A percentile compares a stretch with the other conserved stretches of the same genome.
These are phyloP conservation scores for Eremochloa ophiuroides DNA, from an alignment of 176 grass and related monocot genomes.

Conservation along the genomic window DNA sequence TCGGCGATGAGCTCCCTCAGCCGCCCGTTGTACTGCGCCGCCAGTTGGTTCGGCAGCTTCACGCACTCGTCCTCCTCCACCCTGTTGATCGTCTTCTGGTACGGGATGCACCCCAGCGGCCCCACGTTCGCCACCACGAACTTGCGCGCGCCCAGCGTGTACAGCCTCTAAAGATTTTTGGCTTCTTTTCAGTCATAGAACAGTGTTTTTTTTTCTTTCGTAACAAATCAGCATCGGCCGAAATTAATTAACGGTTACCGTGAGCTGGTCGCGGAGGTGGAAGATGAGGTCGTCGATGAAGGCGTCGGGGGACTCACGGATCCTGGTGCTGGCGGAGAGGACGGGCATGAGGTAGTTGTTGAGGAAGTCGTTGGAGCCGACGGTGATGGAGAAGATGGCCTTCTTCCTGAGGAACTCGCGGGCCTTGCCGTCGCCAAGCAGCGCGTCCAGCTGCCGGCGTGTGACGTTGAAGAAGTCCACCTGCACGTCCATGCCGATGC, in stretches of 20 bases:
- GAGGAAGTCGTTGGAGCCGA: constrained; percentile 92
- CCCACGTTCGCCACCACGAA: constrained; percentile 89
- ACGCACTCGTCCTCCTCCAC: constrained; percentile 56
- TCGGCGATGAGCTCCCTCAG: constrained; percentile 60
- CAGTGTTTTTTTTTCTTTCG: too few relatives aligned
- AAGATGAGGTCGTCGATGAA: constrained; percentile 68
- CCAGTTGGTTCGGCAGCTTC: constrained; percentile 76
- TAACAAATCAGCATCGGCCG: too few relatives aligned
- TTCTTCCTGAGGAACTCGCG: constrained; percentile 30
- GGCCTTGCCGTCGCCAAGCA: constrained; percentile 54
- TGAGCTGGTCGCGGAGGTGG: constrained; percentile 70
- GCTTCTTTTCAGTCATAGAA: too few relatives aligned
- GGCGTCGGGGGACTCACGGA: constrained; percentile 49
- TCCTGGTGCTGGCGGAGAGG: constrained; percentile 53
- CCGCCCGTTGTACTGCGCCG: constrained; percentile 52
- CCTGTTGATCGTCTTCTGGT: constrained; percentile 82
- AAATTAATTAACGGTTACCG: too few relatives aligned
- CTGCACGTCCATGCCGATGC: constrained; percentile 89
- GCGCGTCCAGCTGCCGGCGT: constrained; percentile 42
- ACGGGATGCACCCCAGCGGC: constrained; percentile 94
- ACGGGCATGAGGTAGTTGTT: constrained; percentile 96
- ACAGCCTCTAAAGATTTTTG: too few relatives aligned
- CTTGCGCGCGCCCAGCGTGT: constrained; percentile 75
- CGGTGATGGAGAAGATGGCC: constrained; percentile 86
- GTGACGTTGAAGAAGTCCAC: constrained; percentile 93